Base-by-base conservation (phyloP, 257 asterid genomes). In the Verbena officinalis region DNA sequence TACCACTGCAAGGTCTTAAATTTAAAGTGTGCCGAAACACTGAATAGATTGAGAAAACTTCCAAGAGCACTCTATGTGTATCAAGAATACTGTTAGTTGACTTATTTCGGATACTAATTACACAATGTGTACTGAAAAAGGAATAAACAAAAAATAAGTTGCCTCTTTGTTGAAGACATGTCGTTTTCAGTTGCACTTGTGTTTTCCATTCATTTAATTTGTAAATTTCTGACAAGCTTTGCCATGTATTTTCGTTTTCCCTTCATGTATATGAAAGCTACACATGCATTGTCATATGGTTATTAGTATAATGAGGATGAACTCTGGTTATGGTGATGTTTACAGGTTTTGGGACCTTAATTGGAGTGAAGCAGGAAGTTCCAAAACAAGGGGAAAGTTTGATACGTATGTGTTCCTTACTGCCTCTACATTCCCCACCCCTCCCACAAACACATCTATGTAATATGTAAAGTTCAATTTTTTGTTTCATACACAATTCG, bases 311-410 rank as follows among this genome's bases (percentile, higher is more conserved):
- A 52, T 40, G 46, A 20, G 69, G 54, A 51, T 55, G 30, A 69
- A 34, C 33, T 73, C 45, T 33, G 20, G 52, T 46, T 64, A 45
- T 51, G 51, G 62, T 69, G 46, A 34, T 5, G 56, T 57, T 70
- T 63, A 38, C 77, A 85, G 92, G 73, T 85, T 75, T 62, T 85
- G 86, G 88, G 92, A 85, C 70, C 83, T 82, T 64, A 81, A 82
- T 36, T 85, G 89, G 92, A 85, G 88, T 50, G 83, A 75, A 64
- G 76, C 78, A 31, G 92, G 86, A 40, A 76, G 77, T 69, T 16
- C 77, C 12, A 79, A 76, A 64, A 85, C 79, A 59, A 79, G 79
- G 66, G 87, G 88, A 63, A 61, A 82, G 72, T 85, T 85, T 63
- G 92, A 85, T 59, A 75, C 77, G 92, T 82, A 76, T 23, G 78